A percentile compares a stretch with the other conserved stretches of the same genome.
Evolutionary conservation across 2,329 filamentous ascomycete genomes (phyloP).

Genomic region (Ceratocystis huliohia): DNA sequence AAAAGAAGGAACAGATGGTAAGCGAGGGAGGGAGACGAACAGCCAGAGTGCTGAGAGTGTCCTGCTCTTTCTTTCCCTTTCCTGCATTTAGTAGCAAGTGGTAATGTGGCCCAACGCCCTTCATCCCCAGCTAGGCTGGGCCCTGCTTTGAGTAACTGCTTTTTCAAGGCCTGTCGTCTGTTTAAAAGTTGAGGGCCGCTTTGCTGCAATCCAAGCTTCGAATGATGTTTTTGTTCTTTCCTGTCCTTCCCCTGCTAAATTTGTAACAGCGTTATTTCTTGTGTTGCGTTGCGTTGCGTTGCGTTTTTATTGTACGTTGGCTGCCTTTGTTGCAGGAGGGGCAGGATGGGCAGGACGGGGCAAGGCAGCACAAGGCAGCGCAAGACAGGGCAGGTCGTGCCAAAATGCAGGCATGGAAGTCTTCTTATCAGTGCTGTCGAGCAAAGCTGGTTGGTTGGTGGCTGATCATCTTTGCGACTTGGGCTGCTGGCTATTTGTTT

Average conservation of each 20-base stretch:
- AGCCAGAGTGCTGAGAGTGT: not conserved
- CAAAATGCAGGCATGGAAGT: not conserved
- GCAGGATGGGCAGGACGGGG: not conserved
- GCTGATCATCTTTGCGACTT: not conserved
- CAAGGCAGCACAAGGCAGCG: too few relatives aligned
- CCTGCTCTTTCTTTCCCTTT: not conserved
- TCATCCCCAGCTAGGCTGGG: not conserved
- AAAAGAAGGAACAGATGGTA: not conserved
- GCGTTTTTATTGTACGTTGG: not conserved
- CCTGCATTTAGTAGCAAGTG: not conserved
- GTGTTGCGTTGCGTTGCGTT: not conserved
- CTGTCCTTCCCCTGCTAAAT: not conserved
- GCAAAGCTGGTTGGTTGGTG: not conserved
- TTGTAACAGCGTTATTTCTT: not conserved
- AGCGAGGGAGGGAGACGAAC: too few relatives aligned
- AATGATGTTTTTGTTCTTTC: not conserved
- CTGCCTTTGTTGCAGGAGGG: not conserved
- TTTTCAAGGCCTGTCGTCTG: constrained; percentile 4
- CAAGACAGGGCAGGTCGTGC: not conserved
- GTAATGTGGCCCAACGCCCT: not conserved
- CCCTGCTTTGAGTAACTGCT: not conserved
- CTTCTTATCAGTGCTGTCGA: not conserved
- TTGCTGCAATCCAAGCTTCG: constrained; percentile 4
- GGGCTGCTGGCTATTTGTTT: not conserved
- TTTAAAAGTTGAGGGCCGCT: constrained; percentile 2